Base-by-base conservation (phyloP, 495 filamentous ascomycete species). In the Tricharina praecox region DNA sequence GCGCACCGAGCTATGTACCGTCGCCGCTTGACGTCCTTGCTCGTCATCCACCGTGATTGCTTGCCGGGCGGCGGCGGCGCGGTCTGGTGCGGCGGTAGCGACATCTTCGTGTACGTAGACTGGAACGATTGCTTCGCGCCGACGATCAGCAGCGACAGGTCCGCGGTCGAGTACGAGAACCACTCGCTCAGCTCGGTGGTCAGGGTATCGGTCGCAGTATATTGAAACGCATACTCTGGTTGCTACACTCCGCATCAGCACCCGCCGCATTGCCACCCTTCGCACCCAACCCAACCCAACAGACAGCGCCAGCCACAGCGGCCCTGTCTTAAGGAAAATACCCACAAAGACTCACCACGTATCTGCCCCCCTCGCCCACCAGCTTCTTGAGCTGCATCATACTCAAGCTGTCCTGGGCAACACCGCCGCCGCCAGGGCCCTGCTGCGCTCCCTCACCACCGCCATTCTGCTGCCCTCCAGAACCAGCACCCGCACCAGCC, bases 131-230 rank as follows among this genome's bases (percentile, higher is more conserved):
- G 63, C 55, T 82, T 83, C 26, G 80, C 77, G 30, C 74, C 69
- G 34, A 78, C 69, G 40, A 90, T 64, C 37, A 81, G 72, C 55
- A 67, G 67, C 35, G 66, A 67, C 48, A 73, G 70, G 63, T 97
- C 95, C 35, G 76, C 70, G 62, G 94, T 94, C 82, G 85, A 94
- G 64, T 97, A 96, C 39, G 77, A 72, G 63, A 97, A 97, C 88
- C 87, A 96, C 64, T 96, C 90, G 54, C 94, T 83, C 18, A 96
- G 67, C 66, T 97, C 90, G 48, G 90, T 85, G 5, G 78, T 72
- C 50, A 92, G 78, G 1, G 76, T 69, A 33, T 84, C 76, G 2
- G 78, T 71, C 65, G 95, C 85, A n/a, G 74, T 68, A 66, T 96
- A 96, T 56, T 76, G 74, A 62, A 90, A 97, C 41, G 87, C 85